Percentiles rank a stretch among this genome's conserved stretches.
phyloP scores from a whole-genome alignment of 192 early-diverging fungal species.

The Entomortierella chlamydospora region DNA sequence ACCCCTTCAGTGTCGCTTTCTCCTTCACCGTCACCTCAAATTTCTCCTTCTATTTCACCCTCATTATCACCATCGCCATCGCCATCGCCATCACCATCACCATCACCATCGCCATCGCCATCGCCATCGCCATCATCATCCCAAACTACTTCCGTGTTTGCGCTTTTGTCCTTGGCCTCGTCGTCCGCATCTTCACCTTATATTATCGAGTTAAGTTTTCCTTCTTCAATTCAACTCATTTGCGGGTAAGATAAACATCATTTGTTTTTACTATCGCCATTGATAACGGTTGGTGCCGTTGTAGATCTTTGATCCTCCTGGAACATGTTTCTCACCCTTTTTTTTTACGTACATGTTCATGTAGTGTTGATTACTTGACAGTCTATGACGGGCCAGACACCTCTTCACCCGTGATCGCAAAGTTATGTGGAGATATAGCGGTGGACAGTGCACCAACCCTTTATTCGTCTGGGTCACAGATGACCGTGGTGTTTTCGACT shows the following conservation, averaged over 20 bases:
- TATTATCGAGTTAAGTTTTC: slow-evolving; percentile 24
- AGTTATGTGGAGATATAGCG: slow-evolving; percentile 32
- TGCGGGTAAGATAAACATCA: slow-evolving; percentile 32
- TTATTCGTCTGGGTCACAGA: slow-evolving; percentile 31
- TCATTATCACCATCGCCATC: not conserved
- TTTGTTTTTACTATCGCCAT: not conserved
- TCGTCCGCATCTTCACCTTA: not conserved
- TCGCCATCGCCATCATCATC: not conserved
- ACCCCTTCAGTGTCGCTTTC: no score
- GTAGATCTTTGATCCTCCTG: not conserved
- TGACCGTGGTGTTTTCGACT: slow-evolving; percentile 38
- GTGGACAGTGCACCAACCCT: slow-evolving; percentile 7
- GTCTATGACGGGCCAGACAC: slow-evolving; percentile 47
- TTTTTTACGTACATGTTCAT: not conserved
- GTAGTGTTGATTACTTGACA: slow-evolving; percentile 41
- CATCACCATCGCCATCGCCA: not conserved
- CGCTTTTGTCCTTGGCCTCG: not conserved
- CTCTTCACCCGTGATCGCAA: slow-evolving; percentile 32
- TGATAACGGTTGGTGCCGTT: not conserved
- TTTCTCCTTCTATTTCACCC: no score
- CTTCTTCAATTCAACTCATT: slow-evolving; percentile 31
- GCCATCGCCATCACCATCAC: slow-evolving; percentile 3
- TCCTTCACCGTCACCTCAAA: no score
- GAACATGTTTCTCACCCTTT: not conserved
- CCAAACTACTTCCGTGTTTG: no score